phyloP scores from a whole-genome alignment of 805 yeast species.

The Barnettozyma wickerhamii region DNA sequence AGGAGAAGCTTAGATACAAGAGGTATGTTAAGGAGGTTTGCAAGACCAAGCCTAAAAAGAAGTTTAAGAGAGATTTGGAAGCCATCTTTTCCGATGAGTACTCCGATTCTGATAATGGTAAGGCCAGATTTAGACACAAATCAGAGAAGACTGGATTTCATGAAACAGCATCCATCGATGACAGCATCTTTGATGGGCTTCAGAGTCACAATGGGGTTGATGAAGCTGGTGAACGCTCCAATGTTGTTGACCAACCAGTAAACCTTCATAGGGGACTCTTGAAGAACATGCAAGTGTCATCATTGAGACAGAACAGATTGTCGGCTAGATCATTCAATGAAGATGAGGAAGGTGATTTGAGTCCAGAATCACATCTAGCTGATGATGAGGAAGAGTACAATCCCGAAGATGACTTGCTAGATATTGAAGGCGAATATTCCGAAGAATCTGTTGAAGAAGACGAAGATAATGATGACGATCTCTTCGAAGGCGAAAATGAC shows the following conservation, averaged over 20 bases:
- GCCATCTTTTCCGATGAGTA: neutral
- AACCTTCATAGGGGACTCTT: conserved; percentile 11
- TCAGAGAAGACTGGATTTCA: neutral
- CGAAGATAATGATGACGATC: neutral
- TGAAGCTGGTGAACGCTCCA: neutral
- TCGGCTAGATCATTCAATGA: neutral
- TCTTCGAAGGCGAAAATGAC: too few species aligned
- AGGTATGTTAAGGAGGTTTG: conserved; percentile 24
- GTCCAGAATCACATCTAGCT: too few species aligned
- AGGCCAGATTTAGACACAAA: conserved; percentile 6
- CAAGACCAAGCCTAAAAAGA: conserved; percentile 18
- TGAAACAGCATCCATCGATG: neutral
- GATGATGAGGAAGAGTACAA: too few species aligned
- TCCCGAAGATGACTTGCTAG: too few species aligned
- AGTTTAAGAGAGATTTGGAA: conserved; percentile 8
- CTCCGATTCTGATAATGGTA: neutral
- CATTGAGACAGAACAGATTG: conserved; percentile 8
- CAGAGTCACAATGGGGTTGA: conserved; percentile 1
- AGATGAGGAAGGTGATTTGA: too few species aligned
- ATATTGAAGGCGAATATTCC: neutral
- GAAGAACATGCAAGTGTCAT: conserved; percentile 13
- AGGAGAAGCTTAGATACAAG: conserved; percentile 23
- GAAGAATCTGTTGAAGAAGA: conserved; percentile 1
- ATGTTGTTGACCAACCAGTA: conserved; percentile 3
- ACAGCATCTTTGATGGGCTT: conserved; percentile 1